phyloP scores from a whole-genome alignment of 2,329 filamentous ascomycete species.

The Pseudomassariella vexata region DNA sequence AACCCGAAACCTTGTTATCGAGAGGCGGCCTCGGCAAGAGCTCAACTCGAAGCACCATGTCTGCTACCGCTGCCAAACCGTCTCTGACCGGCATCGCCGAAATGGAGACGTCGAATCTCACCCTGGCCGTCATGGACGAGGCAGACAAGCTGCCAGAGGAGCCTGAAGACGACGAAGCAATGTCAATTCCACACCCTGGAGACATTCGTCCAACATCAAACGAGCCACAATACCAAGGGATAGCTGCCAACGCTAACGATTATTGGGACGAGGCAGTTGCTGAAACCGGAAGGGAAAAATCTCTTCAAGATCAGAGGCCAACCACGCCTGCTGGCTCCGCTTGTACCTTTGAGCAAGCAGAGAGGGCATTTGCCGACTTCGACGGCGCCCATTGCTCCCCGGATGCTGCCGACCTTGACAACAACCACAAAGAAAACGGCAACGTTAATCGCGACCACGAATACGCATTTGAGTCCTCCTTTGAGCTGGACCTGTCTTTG shows the following conservation, averaged over 20 bases:
- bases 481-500: conserved; percentile 11
- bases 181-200: conserved; percentile 16
- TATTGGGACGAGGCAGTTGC: conserved; percentile 23
- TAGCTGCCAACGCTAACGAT: conserved; percentile 14
- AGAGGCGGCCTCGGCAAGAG: conserved; percentile 50
- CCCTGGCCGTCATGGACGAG: conserved; percentile 45
- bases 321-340: conserved; percentile 48
- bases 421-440: conserved; percentile 14
- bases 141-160: conserved; percentile 38
- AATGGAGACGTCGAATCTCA: conserved; percentile 46
- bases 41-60: conserved; percentile 44
- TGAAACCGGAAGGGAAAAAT: conserved; percentile 13
- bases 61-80: conserved; percentile 35
- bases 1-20: conserved; percentile 33
- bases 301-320: conserved; percentile 25
- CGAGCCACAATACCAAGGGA: conserved; percentile 18
- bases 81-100: conserved; percentile 53
- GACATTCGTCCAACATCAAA: conserved; percentile 21
- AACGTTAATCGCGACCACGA: conserved; percentile 14
- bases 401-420: conserved; percentile 29
- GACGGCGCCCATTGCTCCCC: conserved; percentile 72
- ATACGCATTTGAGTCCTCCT: conserved; percentile 15
- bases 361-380: conserved; percentile 70
- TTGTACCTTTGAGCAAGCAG: conserved; percentile 60
- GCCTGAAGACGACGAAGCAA: conserved; percentile 28